Evolutionary conservation across 306 rosid species (phyloP), one percentile per base, ranked within the genome.

Genomic region (Acacia acuminata): DNA sequence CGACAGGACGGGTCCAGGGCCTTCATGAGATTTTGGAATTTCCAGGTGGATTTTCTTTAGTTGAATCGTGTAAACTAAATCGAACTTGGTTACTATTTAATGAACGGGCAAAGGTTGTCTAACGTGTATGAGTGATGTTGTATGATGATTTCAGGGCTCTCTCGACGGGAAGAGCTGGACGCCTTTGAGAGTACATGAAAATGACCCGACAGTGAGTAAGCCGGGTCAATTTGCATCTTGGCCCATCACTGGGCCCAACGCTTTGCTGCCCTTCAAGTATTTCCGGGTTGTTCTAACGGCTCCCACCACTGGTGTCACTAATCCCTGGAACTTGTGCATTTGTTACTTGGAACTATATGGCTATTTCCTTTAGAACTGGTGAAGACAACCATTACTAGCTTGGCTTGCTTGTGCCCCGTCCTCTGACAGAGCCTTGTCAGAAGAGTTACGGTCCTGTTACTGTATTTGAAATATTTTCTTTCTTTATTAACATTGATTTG

Each of bases 181-280:
- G 15, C 83, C 90, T 79, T 81, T 93, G 85, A 85, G 92, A 79
- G 86, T 83, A 27, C 99, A 96, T 71, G 99, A 92, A 84, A 93
- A 92, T 77, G 99, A 96, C 12, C 69, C 87, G 73, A 92, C 91
- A 4, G 77, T 90, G 55, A 92, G 97, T 81, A 96, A 96, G 82
- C 91, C 96, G 3, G 92, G 96, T 73, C 98, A 93, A 86, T 96
- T 96, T 79, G 96, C 94, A n/a, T 93, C 99, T 17, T 96, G 99
- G 98, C 81, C 97, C 5, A 82, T 96, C 47, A 66, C 60, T 10
- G 97, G 94, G 45, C 89, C 96, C n/a, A 90, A 92, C 7, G 89
- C 97, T 61, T 80, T 96, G 68, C 97, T 88, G 27, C 97, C 97
- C 16, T 96, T 91, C 20, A 82, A 94, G 85, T 92, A 91, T 85